Base-by-base conservation (phyloP, 2,329 filamentous ascomycete genomes). In the Alternaria dauci region DNA sequence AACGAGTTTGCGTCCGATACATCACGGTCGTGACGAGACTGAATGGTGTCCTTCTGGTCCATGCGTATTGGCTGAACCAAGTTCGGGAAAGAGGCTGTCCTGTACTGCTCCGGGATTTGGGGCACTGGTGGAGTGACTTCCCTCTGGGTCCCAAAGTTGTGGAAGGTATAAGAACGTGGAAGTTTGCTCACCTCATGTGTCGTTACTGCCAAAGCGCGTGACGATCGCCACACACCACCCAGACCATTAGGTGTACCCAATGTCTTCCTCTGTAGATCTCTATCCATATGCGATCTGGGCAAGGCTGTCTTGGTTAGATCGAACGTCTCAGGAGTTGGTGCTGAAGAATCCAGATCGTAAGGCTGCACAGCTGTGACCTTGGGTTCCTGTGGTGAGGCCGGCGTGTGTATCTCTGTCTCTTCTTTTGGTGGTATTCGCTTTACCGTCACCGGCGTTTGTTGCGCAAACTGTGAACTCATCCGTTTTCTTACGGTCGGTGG, bases 141-240 rank as follows among this genome's bases (percentile, higher is more conserved):
- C 60, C 18, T 32, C 23, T 42, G 32, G 55, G 39, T 57, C 58
- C 61, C 64, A 65, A 75, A 53, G 61, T 61, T 44, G 53, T 76
- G 70, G 52, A 72, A 71, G 38, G 73, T 75, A 30, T 62, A 65
- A 54, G 73, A 75, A 57, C 66, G 71, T 63, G 74, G 68, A 28
- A 76, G 58, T 59, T 69, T 65, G 66, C 67, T 78, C 72, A 77
- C 76, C 75, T 78, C 70, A 63, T 71, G 62, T 48, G 69, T 74
- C 58, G 59, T 55, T 30, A 54, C 57, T 52, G 57, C 63, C 48
- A 64, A 57, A 59, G 67, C 51, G 55, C 58, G 62, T 52, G 71
- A 72, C n/a, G 66, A 61, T n/a, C 66, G 59, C 62, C 66, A 69
- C 47, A 63, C 58, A 48, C 67, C 65, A 42, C 50, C 67, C 36